Conservation (phyloP, 192 early-diverging fungal species). For the Coemansia interrupta region DNA sequence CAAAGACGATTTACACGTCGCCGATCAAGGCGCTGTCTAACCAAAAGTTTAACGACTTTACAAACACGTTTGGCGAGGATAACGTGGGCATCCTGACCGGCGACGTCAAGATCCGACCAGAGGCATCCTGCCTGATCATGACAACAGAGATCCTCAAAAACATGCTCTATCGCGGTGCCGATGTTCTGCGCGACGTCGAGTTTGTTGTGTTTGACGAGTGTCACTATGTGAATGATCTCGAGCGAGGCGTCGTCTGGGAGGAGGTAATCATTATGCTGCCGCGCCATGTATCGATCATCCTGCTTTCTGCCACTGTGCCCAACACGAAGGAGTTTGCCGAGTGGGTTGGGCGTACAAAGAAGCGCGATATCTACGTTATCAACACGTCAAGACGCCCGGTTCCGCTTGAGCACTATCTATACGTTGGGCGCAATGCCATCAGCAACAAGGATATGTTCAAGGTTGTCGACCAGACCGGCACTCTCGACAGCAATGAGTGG, state of each 20-base stretch:
- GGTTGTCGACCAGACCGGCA: conserved; percentile 74
- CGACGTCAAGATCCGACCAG: conserved; percentile 93
- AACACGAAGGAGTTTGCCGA: conserved; percentile 99
- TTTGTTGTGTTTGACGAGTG: conserved; percentile 99
- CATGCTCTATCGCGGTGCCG: conserved; percentile 97
- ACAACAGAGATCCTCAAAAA: conserved; percentile 96
- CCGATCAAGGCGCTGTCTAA: conserved; percentile 99
- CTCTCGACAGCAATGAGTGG: conserved; percentile 51
- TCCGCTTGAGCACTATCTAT: conserved; percentile 92
- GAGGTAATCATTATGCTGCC: conserved; percentile 99
- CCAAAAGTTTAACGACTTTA: conserved; percentile 98
- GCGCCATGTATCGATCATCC: conserved; percentile 87
- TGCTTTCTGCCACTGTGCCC: conserved; percentile 95
- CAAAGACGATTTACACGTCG: conserved; percentile 91
- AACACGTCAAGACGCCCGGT: conserved; percentile 89
- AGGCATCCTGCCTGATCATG: conserved; percentile 97
- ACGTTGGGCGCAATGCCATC: conserved; percentile 52
- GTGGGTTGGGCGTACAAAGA: conserved; percentile 98
- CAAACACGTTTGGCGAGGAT: conserved; percentile 77
- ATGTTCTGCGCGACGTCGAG: conserved; percentile 94
- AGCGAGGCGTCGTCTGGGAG: conserved; percentile 98
- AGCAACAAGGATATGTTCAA: conserved; percentile 75
- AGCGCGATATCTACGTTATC: conserved; percentile 96
- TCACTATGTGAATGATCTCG: conserved; percentile 95
- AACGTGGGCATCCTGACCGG: conserved; percentile 95